phyloP scores from a whole-genome alignment of 352 stramenopile species.

The Phytophthora cryptogea region DNA sequence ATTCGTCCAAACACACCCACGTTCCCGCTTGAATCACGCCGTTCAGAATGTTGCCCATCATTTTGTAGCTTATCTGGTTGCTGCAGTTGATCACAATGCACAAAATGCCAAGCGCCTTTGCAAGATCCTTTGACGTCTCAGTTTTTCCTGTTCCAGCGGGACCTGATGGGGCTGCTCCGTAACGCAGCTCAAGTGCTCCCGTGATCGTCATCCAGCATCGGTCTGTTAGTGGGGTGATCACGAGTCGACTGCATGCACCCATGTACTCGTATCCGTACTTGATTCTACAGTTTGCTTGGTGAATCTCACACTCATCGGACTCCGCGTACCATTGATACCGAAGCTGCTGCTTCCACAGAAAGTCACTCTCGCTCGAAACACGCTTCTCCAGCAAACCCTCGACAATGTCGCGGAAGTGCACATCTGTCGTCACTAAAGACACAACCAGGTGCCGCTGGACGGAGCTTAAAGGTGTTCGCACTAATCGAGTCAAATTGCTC shows the following conservation, averaged over 20 bases:
- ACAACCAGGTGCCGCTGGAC: slow-evolving; percentile 65
- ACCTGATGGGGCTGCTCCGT: slow-evolving; percentile 88
- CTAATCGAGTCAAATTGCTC: slow-evolving; percentile 64
- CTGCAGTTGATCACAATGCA: slow-evolving; percentile 97
- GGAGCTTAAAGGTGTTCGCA: slow-evolving; percentile 58
- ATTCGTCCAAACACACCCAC: slow-evolving; percentile 91
- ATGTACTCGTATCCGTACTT: slow-evolving; percentile 94
- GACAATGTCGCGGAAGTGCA: slow-evolving; percentile 82
- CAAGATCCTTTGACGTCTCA: slow-evolving; percentile 95
- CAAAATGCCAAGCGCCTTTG: slow-evolving; percentile 89
- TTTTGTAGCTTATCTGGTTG: slow-evolving; percentile 94
- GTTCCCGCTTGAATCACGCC: slow-evolving; percentile 75
- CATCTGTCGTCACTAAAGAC: slow-evolving; percentile 76
- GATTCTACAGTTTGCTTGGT: slow-evolving; percentile 70
- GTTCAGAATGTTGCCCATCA: slow-evolving; percentile 89
- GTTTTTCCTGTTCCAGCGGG: slow-evolving; percentile 93
- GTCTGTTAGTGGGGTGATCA: slow-evolving; percentile 95
- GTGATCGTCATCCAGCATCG: slow-evolving; percentile 95
- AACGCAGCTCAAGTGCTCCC: slow-evolving; percentile 84
- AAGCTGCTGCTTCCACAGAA: slow-evolving; percentile 78
- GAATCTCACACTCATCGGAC: slow-evolving; percentile 57
- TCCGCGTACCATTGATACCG: slow-evolving; percentile 78
- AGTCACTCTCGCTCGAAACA: slow-evolving; percentile 60
- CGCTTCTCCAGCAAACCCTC: slow-evolving; percentile 57
- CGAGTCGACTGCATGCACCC: slow-evolving; percentile 86